phyloP scores from a whole-genome alignment of 2,329 filamentous ascomycete genomes.

The Monosporascus cannonballus region DNA sequence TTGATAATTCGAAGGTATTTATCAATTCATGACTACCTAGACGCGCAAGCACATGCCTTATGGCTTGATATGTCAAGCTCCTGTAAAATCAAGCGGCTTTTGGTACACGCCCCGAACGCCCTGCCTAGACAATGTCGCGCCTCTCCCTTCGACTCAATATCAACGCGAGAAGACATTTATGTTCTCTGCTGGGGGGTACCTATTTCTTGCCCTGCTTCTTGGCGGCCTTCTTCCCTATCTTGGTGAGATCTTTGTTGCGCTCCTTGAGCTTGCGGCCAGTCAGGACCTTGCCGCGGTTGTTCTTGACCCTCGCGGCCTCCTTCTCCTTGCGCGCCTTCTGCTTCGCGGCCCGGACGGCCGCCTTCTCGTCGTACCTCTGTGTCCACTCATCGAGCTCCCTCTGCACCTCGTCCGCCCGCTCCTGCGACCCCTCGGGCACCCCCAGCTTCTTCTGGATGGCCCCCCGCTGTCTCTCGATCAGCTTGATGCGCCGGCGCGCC shows the following conservation, averaged over 20 bases:
- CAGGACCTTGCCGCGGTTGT: slow-evolving; percentile 13
- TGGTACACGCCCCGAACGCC: too few relatives aligned
- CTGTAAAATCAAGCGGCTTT: too few relatives aligned
- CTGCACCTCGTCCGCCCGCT: slow-evolving; percentile 19
- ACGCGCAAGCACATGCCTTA: too few relatives aligned
- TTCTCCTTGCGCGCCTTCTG: slow-evolving; percentile 13
- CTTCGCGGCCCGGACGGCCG: slow-evolving; percentile 10
- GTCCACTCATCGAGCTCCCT: slow-evolving; percentile 16
- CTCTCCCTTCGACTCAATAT: too few relatives aligned
- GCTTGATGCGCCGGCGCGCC: slow-evolving; percentile 20
- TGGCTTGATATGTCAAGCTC: too few relatives aligned
- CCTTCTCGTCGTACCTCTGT: slow-evolving; percentile 10
- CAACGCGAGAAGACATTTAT: too few relatives aligned
- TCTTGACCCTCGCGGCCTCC: slow-evolving; percentile 11
- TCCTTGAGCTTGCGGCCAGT: slow-evolving; percentile 14
- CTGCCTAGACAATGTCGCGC: too few relatives aligned
- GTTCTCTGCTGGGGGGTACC: too few relatives aligned
- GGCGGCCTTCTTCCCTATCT: slow-evolving; percentile 10
- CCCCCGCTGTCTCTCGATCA: slow-evolving; percentile 22
- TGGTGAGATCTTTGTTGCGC: slow-evolving; percentile 8
- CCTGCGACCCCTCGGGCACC: slow-evolving; percentile 11
- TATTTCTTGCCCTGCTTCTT: slow-evolving; percentile 4
- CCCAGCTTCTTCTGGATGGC: slow-evolving; percentile 18
- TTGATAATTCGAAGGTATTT: too few relatives aligned
- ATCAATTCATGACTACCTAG: too few relatives aligned